Percentiles rank a stretch among this genome's conserved stretches.
Conservation (phyloP, 768 basidiomycete species). For the Lactarius quietus region DNA sequence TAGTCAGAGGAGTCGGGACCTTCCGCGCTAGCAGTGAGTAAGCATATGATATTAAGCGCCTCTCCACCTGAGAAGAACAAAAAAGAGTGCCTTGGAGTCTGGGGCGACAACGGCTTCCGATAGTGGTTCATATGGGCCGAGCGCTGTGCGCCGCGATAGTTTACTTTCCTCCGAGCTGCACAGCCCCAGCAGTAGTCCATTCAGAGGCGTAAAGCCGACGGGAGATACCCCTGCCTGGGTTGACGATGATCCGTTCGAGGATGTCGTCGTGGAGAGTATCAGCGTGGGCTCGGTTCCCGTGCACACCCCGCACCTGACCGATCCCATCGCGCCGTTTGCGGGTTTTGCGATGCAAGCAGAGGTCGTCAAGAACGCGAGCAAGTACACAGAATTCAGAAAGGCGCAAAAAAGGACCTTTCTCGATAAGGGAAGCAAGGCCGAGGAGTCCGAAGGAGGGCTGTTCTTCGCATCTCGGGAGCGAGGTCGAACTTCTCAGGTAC, state of each 20-base stretch:
- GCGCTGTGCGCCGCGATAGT: not conserved
- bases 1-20: not conserved
- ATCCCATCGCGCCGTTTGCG: conserved; percentile 23
- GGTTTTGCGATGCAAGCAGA: conserved; percentile 25
- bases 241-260: conserved; percentile 19
- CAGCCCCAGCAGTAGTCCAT: conserved; percentile 7
- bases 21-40: conserved; percentile 4
- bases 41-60: not conserved
- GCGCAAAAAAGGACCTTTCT: conserved; percentile 6
- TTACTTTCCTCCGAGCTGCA: not conserved
- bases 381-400: conserved; percentile 13
- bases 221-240: conserved; percentile 10
- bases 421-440: conserved; percentile 4
- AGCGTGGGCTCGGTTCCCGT: conserved; percentile 18
- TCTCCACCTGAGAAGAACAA: not conserved
- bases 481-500: conserved; percentile 9
- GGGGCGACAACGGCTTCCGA: not conserved
- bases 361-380: conserved; percentile 16
- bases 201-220: conserved; percentile 12
- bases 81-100: not conserved
- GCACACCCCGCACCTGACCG: conserved; percentile 18
- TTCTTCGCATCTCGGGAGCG: conserved; percentile 21
- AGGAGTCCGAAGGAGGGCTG: conserved; percentile 11
- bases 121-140: not conserved
- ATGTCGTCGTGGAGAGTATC: conserved; percentile 6